Conservation (phyloP, 1,139 yeast species). For the Suhomyces bribrorum region DNA sequence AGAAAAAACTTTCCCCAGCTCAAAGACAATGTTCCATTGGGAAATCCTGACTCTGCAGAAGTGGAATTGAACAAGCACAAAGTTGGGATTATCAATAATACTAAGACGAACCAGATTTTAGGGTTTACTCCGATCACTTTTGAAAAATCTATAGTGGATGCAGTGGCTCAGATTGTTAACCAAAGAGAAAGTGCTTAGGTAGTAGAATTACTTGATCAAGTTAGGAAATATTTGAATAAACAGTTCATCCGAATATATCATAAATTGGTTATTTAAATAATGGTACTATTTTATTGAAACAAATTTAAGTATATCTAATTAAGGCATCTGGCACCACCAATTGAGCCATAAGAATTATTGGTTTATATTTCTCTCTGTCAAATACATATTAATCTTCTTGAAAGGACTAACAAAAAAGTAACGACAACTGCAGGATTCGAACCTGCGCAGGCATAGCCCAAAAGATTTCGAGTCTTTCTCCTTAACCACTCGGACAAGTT, state of each 20-base stretch:
- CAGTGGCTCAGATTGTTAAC: background rate
- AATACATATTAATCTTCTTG: too few relatives aligned
- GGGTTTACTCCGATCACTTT: slow-evolving; percentile 6
- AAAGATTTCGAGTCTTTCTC: slow-evolving; percentile 41
- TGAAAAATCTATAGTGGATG: slow-evolving; percentile 1
- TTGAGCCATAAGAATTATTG: too few relatives aligned
- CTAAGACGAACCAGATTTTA: slow-evolving; percentile 9
- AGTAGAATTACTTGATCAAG: too few relatives aligned
- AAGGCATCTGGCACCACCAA: too few relatives aligned
- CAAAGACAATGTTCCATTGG: slow-evolving; percentile 27
- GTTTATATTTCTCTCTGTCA: too few relatives aligned
- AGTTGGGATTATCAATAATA: slow-evolving; percentile 1
- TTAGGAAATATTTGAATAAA: too few relatives aligned
- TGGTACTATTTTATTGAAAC: too few relatives aligned
- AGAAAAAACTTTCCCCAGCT: slow-evolving; percentile 27
- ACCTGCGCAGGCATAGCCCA: slow-evolving; percentile 59
- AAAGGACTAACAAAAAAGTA: too few relatives aligned
- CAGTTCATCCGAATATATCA: too few relatives aligned
- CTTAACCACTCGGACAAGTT: slow-evolving; percentile 42
- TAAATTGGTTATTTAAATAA: too few relatives aligned
- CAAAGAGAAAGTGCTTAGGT: background rate
- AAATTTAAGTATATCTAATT: too few relatives aligned
- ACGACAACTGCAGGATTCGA: slow-evolving; percentile 49
- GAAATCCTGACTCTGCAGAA: slow-evolving; percentile 14
- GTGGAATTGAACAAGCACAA: background rate